phyloP scores from a whole-genome alignment of 148 eudicot species.

The Rhododendron simsii region DNA sequence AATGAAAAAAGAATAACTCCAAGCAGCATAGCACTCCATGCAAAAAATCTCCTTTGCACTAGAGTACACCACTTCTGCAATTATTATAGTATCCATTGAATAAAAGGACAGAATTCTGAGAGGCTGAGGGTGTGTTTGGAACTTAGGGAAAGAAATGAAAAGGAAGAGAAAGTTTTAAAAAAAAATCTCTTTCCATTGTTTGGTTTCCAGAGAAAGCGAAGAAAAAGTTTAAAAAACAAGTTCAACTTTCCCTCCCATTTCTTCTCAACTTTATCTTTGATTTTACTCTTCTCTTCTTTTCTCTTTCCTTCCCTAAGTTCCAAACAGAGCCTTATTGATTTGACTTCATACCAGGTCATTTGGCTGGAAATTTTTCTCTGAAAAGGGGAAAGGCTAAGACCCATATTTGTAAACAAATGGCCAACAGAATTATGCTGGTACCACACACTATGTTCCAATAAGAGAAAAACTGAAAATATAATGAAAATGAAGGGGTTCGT shows the following conservation, averaged over 20 bases:
- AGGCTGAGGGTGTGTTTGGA: not conserved
- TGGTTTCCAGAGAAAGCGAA: too few relatives aligned
- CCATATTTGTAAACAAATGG: not conserved
- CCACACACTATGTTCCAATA: not conserved
- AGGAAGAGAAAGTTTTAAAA: too few relatives aligned
- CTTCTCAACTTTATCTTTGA: too few relatives aligned
- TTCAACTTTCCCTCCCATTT: too few relatives aligned
- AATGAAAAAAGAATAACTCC: not conserved
- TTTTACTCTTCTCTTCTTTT: too few relatives aligned
- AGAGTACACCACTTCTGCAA: not conserved
- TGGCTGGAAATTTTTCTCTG: not conserved
- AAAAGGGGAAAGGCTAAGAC: not conserved
- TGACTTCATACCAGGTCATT: not conserved
- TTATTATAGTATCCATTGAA: not conserved
- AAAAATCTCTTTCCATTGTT: too few relatives aligned
- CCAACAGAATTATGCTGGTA: not conserved
- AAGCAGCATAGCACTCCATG: not conserved
- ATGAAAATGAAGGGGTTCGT: not conserved
- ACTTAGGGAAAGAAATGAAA: not conserved
- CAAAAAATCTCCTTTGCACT: not conserved
- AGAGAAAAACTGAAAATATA: not conserved
- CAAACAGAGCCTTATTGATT: not conserved
- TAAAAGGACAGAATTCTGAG: not conserved
- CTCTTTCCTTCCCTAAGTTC: too few relatives aligned
- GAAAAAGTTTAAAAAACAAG: too few relatives aligned